Conservation (phyloP, 495 filamentous ascomycete genomes). For the Podospora anserina region DNA sequence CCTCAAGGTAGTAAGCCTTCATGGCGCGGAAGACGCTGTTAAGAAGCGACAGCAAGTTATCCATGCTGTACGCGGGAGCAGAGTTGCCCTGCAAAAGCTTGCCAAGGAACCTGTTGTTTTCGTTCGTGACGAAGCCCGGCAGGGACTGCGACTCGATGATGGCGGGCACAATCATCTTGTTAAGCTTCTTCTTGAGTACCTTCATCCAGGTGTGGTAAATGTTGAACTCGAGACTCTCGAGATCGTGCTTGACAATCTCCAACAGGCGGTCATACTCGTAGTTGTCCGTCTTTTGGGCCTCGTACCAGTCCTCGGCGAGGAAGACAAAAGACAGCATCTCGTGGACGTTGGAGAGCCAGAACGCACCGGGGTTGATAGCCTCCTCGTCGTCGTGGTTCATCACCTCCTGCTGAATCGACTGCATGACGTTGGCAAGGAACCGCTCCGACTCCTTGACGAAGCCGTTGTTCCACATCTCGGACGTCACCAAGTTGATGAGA, state of each 20-base stretch:
- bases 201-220: constrained; percentile 99
- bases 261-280: constrained; percentile 97
- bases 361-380: constrained; percentile 93
- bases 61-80: constrained; percentile 94
- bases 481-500: constrained; percentile 97
- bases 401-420: constrained; percentile 97
- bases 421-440: constrained; percentile 99
- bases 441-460: constrained; percentile 99
- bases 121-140: constrained; percentile 96
- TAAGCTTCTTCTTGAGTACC: constrained; percentile 96
- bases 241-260: constrained; percentile 98
- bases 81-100: constrained; percentile 88
- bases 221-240: constrained; percentile 99
- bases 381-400: constrained; percentile 99
- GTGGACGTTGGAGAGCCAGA: constrained; percentile 99
- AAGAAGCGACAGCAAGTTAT: constrained; percentile 91
- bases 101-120: constrained; percentile 95
- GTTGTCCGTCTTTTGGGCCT: constrained; percentile 98
- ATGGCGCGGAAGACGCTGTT: constrained; percentile 98
- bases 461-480: constrained; percentile 99
- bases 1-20: constrained; percentile 96
- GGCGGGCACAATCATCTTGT: constrained; percentile 98
- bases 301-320: constrained; percentile 98
- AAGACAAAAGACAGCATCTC: constrained; percentile 99
- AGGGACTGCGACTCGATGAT: constrained; percentile 99